Evolutionary conservation across 352 stramenopile genomes (phyloP).

Genomic region (Globisporangium splendens): DNA sequence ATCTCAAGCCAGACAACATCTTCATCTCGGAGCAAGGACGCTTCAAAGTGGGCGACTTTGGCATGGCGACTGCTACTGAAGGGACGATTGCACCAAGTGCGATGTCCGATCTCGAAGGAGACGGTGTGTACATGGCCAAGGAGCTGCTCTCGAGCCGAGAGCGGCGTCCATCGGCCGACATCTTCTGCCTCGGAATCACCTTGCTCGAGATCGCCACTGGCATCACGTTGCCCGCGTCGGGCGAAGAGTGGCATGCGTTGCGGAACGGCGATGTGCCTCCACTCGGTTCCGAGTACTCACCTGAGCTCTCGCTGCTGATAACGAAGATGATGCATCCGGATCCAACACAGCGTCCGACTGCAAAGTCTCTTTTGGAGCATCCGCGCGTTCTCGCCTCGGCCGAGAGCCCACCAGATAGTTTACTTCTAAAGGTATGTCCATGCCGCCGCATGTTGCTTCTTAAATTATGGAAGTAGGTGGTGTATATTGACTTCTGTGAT

Average conservation of each 20-base stretch:
- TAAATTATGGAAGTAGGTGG: no score
- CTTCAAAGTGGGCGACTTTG: constrained; percentile 92
- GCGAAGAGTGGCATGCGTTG: constrained; percentile 67
- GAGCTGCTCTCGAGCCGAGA: constrained; percentile 80
- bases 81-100: constrained; percentile 25
- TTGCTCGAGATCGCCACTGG: constrained; percentile 56
- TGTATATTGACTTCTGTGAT: no score
- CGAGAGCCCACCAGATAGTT: background rate
- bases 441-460: no score
- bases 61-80: constrained; percentile 65
- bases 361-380: background rate
- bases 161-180: constrained; percentile 80
- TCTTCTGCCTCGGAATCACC: constrained; percentile 93
- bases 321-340: constrained; percentile 19
- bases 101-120: constrained; percentile 87
- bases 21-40: constrained; percentile 72
- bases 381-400: background rate
- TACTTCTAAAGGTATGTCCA: constrained; percentile 4
- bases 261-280: constrained; percentile 43
- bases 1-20: constrained; percentile 97
- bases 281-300: constrained; percentile 44
- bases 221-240: constrained; percentile 38
- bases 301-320: constrained; percentile 34
- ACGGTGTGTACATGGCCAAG: constrained; percentile 90
- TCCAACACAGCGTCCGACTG: constrained; percentile 4